Base-by-base conservation (phyloP, 345 rosid species). In the Eucalyptus brandiana region DNA sequence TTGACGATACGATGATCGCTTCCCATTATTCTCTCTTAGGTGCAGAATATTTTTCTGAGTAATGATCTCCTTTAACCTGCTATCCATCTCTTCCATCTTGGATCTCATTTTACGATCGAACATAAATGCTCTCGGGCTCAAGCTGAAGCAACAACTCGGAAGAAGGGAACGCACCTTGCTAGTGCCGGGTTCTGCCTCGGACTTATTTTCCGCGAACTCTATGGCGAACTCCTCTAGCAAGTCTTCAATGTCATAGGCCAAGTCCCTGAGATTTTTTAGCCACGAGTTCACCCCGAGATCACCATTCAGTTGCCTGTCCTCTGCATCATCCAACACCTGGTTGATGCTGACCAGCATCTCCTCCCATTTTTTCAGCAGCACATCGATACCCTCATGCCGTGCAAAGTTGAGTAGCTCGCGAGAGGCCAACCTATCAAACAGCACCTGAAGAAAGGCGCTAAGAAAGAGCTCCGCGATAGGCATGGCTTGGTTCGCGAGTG, bases 1-100 rank as follows among this genome's bases (percentile, higher is more conserved):
- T 56, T 1, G 3, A 0, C 12, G 6, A 5, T 21, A 23, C 9
- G 5, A 0, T 3, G 6, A 8, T 65, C 3, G 2, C 4, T 9
- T 9, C 24, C 2, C 14, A 0, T 0, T 18, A 5, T 34, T 34
- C 24, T 69, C 80, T 69, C 3, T 3, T 4, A 69, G 7, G 3
- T 2, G 1, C 7, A 69, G 0, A 34, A 0, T 34, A 34, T 69
- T 0, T 34, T 34, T 69, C 4, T 2, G 24, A 69, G 24, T 9
- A 1, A 18, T 18, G 44, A 69, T 69, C 3, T 18, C 26, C 13
- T 34, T 19, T 34, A 69, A 69, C 0, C 4, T 69, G 0, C 7
- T 2, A 34, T 69, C 80, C 24, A 69, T 69, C 24, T 69, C 80
- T 69, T 34, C 44, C 5, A 32, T 34, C 80, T 69, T 69, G 80